Evolutionary conservation across 2,329 filamentous ascomycete species (phyloP).

Genomic region (Claviceps capensis): DNA sequence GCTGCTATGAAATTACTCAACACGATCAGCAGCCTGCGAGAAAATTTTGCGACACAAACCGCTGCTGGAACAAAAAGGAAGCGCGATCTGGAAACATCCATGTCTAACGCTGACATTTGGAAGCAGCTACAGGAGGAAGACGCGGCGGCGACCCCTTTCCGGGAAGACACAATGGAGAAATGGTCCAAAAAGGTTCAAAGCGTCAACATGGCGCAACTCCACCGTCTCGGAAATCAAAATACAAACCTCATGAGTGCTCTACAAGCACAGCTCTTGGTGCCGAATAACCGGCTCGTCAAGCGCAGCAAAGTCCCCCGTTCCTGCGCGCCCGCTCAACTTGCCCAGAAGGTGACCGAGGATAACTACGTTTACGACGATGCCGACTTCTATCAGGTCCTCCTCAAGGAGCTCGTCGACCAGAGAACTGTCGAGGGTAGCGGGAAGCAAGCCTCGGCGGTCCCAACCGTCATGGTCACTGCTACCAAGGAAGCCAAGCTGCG

Average conservation of each 20-base stretch:
- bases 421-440: constrained; percentile 56
- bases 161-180: constrained; percentile 67
- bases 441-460: constrained; percentile 29
- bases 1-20: constrained; percentile 78
- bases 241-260: constrained; percentile 49
- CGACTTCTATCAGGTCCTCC: constrained; percentile 83
- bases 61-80: constrained; percentile 49
- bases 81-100: constrained; percentile 36
- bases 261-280: constrained; percentile 51
- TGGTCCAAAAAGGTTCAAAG: constrained; percentile 62
- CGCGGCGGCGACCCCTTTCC: constrained; percentile 39
- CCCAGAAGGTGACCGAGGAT: constrained; percentile 42
- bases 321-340: constrained; percentile 58
- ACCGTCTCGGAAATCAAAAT: constrained; percentile 16
- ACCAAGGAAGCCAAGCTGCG: constrained; percentile 66
- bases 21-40: constrained; percentile 58
- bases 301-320: constrained; percentile 60
- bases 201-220: constrained; percentile 27
- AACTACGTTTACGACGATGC: constrained; percentile 75
- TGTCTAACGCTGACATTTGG: constrained; percentile 57
- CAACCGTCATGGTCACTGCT: constrained; percentile 50
- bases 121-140: constrained; percentile 55
- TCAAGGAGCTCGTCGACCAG: constrained; percentile 88
- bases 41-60: constrained; percentile 39
- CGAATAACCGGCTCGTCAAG: constrained; percentile 50